Conservation (phyloP, 495 filamentous ascomycete species). For the Ramalina intermedia region DNA sequence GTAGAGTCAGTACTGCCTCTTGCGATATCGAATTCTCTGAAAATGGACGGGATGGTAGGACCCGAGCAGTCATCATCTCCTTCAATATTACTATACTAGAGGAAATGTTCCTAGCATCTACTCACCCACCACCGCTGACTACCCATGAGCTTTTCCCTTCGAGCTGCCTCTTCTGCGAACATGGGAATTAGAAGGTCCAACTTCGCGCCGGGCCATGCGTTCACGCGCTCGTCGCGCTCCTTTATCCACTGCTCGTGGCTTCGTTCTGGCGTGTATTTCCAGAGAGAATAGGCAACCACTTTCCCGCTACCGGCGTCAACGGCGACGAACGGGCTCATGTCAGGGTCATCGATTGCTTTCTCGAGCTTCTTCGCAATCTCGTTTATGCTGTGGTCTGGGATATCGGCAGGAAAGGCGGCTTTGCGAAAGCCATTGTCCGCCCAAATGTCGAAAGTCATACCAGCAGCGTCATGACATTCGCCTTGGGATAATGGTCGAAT, state of each 20-base stretch:
- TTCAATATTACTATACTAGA: no score
- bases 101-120: background rate
- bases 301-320: constrained; percentile 2
- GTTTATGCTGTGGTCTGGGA: background rate
- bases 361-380: background rate
- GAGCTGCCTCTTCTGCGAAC: background rate
- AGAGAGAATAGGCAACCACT: constrained; percentile 1
- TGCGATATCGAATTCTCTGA: background rate
- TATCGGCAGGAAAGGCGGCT: background rate
- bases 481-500: background rate
- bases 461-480: background rate
- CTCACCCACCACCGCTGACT: constrained; percentile 2
- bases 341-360: constrained; percentile 1
- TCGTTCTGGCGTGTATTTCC: constrained; percentile 2
- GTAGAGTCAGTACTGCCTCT: background rate
- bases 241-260: constrained; percentile 1
- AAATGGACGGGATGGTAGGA: no score
- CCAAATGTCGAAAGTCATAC: background rate
- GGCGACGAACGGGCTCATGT: background rate
- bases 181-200: background rate
- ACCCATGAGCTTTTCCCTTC: constrained; percentile 2
- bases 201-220: background rate
- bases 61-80: no score
- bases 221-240: background rate
- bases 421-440: background rate